Percentiles rank a stretch among this genome's conserved stretches.
phyloP scores from a whole-genome alignment of 768 basidiomycete species.

The Trametes punicea region DNA sequence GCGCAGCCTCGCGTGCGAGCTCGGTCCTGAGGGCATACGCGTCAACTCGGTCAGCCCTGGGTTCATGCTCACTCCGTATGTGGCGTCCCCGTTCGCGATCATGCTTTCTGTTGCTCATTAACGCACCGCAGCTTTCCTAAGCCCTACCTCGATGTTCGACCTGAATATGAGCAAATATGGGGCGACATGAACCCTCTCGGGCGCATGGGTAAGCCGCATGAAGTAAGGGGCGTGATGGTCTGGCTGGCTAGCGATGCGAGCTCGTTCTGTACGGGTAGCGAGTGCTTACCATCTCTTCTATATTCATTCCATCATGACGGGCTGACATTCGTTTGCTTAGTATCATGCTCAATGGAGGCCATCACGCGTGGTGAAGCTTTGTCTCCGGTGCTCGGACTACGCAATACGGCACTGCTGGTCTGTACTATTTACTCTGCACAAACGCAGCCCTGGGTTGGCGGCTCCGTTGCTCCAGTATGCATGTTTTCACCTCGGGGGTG shows the following conservation, averaged over 20 bases:
- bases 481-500: too few species aligned
- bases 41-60: constrained; percentile 75
- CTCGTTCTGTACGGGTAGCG: constrained; percentile 74
- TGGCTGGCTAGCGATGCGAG: constrained; percentile 45
- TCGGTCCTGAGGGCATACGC: constrained; percentile 57
- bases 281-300: constrained; percentile 41
- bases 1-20: constrained; percentile 75
- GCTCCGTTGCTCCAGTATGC: too few species aligned
- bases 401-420: background rate
- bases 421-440: background rate
- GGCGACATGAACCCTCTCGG: constrained; percentile 56
- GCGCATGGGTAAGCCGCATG: constrained; percentile 60
- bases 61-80: constrained; percentile 60
- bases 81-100: too few species aligned
- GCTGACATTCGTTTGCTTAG: constrained; percentile 30
- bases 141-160: constrained; percentile 57
- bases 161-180: constrained; percentile 57
- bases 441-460: background rate
- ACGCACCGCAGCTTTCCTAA: constrained; percentile 54
- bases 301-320: background rate
- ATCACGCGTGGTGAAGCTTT: constrained; percentile 50
- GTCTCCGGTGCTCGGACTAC: background rate
- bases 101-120: too few species aligned
- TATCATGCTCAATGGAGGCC: constrained; percentile 59
- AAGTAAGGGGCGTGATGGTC: constrained; percentile 60